Evolutionary conservation across 2,329 filamentous ascomycete species (phyloP), one percentile per base, ranked within the genome.

Genomic region (Penicillium digitatum): DNA sequence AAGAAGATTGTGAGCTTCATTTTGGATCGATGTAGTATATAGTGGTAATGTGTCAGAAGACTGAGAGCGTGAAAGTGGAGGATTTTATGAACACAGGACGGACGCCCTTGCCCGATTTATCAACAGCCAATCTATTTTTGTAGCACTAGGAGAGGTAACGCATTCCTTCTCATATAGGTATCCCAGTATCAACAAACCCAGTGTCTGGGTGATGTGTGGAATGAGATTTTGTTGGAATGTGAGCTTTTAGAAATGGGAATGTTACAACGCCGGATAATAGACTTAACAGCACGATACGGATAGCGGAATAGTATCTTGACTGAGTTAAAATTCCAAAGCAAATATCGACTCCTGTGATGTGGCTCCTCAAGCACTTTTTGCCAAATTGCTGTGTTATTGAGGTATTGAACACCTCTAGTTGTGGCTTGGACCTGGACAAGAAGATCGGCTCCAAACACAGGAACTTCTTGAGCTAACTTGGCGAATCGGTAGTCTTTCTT

Each of bases 1-100:
- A 57, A 42, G 51, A 62, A 58, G 43, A 58, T 58, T 2, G 60
- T 60, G 35, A 62, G 57, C 55, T 55, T 62, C 60, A 62, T 62
- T 22, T 56, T 56, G n/a, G 16, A 16, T 43, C 22, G 43, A 22
- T 51, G n/a, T 31, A 31, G 24, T 18, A 34, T 20, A 16, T 27
- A 24, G 29, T 24, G 39, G 11, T 22, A 10, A n/a, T n/a, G n/a
- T n/a, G n/a, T n/a, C n/a, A 11, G 20, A 32, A 32, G 47, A 9
- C 10, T 44, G 14, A n/a, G 31, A 35, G 16, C 29, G n/a, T 32
- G 40, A 18, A 48, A 29, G 14, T 31, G 12, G 20, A 50, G 9
- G 52, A 31, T 22, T 20, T 20, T 22, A 35, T 8, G 16, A 52
- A n/a, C 20, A 10, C 14, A n/a, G 35, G 42, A 39, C 2, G 31